Percentiles rank a stretch among this genome's conserved stretches.
These are phyloP conservation scores for Mercurialis annua DNA, from an alignment of 345 rosid genomes.

Conservation along the genomic window DNA sequence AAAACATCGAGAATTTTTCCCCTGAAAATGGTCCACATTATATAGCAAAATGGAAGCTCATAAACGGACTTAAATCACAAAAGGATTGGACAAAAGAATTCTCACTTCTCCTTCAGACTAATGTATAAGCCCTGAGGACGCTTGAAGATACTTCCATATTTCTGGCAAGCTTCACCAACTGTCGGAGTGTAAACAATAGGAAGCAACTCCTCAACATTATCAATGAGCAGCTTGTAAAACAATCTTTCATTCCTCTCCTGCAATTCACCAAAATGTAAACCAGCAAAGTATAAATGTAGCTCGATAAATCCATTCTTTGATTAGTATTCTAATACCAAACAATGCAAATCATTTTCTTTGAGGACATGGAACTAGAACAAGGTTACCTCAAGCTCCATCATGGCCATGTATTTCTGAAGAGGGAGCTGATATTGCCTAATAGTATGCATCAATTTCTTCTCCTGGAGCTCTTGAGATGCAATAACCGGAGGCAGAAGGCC, in stretches of 20 bases:
- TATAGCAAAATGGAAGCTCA: not conserved
- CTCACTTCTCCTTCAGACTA: slow-evolving; percentile 25
- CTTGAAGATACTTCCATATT: slow-evolving; percentile 24
- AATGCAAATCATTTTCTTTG: not conserved
- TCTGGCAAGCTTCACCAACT: slow-evolving; percentile 27
- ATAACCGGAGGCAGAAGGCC: slow-evolving; percentile 21
- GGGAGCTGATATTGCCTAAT: slow-evolving; percentile 24
- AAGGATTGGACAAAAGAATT: not conserved
- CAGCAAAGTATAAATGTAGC: too few species aligned
- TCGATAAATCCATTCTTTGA: too few species aligned
- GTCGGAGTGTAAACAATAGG: slow-evolving; percentile 28
- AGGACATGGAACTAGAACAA: too few species aligned
- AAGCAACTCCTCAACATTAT: slow-evolving; percentile 28
- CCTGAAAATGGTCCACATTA: slow-evolving; percentile 1
- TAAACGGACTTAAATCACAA: not conserved
- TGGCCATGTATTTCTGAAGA: slow-evolving; percentile 23
- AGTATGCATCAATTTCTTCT: slow-evolving; percentile 24
- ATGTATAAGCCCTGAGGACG: slow-evolving; percentile 29
- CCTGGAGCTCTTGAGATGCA: slow-evolving; percentile 23
- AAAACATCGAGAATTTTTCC: slow-evolving; percentile 24
- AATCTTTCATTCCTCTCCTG: slow-evolving; percentile 26
- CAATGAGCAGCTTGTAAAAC: slow-evolving; percentile 24
- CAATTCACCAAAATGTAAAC: not conserved
- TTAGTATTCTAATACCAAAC: not conserved
- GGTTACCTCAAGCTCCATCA: slow-evolving; percentile 26